phyloP scores from a whole-genome alignment of 768 basidiomycete genomes.

The Lentinula edodes region DNA sequence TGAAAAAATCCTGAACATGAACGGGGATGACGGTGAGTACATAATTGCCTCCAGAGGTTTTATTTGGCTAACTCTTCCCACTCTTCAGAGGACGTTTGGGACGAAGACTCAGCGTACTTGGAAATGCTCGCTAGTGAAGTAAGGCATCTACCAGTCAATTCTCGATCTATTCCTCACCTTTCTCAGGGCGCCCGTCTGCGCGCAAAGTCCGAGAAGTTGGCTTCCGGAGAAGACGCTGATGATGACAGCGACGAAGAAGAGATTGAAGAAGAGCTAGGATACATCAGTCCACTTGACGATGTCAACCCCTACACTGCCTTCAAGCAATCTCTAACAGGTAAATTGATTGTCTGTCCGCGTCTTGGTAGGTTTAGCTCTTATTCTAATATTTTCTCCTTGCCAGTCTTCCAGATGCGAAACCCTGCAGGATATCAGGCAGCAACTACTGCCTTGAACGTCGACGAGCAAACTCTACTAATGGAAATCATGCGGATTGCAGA shows the following conservation, averaged over 20 bases:
- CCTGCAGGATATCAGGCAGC: constrained; percentile 60
- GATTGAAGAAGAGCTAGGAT: constrained; percentile 80
- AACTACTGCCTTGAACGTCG: constrained; percentile 65
- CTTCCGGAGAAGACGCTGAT: constrained; percentile 35
- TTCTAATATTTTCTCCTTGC: constrained; percentile 7
- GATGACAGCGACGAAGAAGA: constrained; percentile 50
- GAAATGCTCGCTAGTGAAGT: constrained; percentile 85
- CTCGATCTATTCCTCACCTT: not conserved
- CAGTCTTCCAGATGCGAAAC: constrained; percentile 77
- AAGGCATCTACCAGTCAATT: constrained; percentile 11
- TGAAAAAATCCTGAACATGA: constrained; percentile 54
- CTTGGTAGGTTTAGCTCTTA: not conserved
- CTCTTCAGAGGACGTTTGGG: constrained; percentile 76
- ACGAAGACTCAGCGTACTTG: constrained; percentile 83
- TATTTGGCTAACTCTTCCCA: not conserved
- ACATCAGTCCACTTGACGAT: constrained; percentile 76
- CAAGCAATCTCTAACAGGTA: constrained; percentile 73
- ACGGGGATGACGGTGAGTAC: constrained; percentile 56
- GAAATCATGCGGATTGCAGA: constrained; percentile 78
- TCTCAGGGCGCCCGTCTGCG: constrained; percentile 68
- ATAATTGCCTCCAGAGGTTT: not conserved
- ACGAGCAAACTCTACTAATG: constrained; percentile 79
- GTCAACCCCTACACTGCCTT: constrained; percentile 77
- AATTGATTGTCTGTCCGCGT: constrained; percentile 17
- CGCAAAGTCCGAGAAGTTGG: constrained; percentile 46